phyloP scores from a whole-genome alignment of 1,284 basidiomycete genomes.

The Rugosomyces carneus region DNA sequence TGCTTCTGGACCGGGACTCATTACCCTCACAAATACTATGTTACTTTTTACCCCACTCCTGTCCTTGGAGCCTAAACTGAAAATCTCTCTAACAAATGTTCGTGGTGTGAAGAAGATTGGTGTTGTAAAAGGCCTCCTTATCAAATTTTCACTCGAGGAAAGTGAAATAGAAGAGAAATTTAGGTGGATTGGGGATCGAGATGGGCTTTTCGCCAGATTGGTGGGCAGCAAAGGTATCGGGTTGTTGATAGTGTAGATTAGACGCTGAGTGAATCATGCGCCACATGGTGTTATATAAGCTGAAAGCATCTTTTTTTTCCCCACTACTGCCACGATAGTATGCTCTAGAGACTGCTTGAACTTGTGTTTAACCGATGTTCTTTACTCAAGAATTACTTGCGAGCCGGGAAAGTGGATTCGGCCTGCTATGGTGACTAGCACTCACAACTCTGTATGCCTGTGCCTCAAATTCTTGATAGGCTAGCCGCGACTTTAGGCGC shows the following conservation, averaged over 20 bases:
- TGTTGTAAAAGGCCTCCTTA: conserved; percentile 44
- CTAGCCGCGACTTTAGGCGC: conserved; percentile 84
- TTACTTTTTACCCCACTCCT: conserved; percentile 53
- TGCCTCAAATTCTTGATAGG: conserved; percentile 38
- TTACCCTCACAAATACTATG: conserved; percentile 44
- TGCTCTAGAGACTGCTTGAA: not conserved
- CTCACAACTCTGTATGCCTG: not conserved
- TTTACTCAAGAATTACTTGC: conserved; percentile 69
- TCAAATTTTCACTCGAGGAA: conserved; percentile 35
- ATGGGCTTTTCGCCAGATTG: conserved; percentile 63
- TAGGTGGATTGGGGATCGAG: conserved; percentile 51
- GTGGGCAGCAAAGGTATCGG: conserved; percentile 36
- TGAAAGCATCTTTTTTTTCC: not conserved
- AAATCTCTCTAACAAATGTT: conserved; percentile 40
- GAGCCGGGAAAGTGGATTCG: conserved; percentile 73
- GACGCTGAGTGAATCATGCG: not conserved
- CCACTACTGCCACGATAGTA: not conserved
- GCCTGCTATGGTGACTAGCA: conserved; percentile 59
- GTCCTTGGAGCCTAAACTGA: conserved; percentile 37
- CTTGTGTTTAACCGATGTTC: too few species aligned
- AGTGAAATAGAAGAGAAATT: conserved; percentile 47
- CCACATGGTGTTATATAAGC: too few species aligned
- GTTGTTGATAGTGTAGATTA: conserved; percentile 25
- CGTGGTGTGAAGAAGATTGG: conserved; percentile 54
- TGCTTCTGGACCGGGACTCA: conserved; percentile 46